Evolutionary conservation across 2,329 filamentous ascomycete genomes (phyloP).

Genomic region (Dothistroma pini): DNA sequence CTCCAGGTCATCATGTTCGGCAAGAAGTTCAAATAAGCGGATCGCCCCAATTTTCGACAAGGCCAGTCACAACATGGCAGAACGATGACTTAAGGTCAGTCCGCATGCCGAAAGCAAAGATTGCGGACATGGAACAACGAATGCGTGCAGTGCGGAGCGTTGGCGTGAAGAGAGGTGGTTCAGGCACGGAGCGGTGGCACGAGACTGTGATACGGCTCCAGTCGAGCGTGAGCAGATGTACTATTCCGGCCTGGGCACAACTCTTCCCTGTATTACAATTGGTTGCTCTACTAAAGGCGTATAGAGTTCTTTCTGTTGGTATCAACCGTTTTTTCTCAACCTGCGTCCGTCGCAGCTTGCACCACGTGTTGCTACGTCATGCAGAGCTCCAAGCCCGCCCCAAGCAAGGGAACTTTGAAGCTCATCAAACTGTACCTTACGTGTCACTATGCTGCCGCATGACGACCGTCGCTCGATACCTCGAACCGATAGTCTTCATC

Average conservation of each 20-base stretch:
- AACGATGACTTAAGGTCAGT: conserved; percentile 15
- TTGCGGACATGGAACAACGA: conserved; percentile 27
- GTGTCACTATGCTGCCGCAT: background rate
- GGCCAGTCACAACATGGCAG: conserved; percentile 14
- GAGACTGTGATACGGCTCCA: conserved; percentile 21
- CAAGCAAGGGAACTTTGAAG: conserved; percentile 1
- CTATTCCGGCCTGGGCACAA: conserved; percentile 30
- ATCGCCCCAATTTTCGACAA: conserved; percentile 19
- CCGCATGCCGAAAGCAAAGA: conserved; percentile 32
- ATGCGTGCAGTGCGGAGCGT: conserved; percentile 17
- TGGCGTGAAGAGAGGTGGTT: conserved; percentile 21
- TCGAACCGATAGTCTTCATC: background rate
- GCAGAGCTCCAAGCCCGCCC: background rate
- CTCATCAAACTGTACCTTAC: conserved; percentile 7
- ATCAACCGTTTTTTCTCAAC: conserved; percentile 1
- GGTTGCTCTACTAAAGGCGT: conserved; percentile 29
- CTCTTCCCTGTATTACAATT: conserved; percentile 36
- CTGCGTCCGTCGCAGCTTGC: background rate
- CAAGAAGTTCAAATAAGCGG: conserved; percentile 84
- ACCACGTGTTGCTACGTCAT: conserved; percentile 9
- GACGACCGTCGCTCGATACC: background rate
- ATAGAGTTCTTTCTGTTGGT: conserved; percentile 25
- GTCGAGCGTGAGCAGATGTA: conserved; percentile 28
- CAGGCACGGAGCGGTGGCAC: conserved; percentile 20
- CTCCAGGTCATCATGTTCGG: conserved; percentile 99